Conservation (phyloP, 2,329 filamentous ascomycete species). For the Lachnum nothofagi region DNA sequence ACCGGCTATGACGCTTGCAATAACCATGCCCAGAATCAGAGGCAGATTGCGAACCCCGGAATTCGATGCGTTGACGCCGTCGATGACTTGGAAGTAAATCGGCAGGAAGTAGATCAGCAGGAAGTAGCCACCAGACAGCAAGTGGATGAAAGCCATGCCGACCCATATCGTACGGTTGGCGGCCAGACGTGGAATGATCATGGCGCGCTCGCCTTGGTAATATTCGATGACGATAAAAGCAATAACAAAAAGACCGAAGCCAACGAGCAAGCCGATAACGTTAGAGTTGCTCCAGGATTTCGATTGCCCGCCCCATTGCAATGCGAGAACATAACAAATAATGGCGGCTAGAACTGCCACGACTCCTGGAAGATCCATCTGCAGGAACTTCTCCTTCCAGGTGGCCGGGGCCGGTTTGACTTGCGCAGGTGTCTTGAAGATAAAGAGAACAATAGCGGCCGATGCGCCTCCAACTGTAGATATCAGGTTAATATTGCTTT, state of each 20-base stretch:
- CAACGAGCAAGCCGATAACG: conserved; percentile 42
- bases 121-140: conserved; percentile 1
- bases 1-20: conserved; percentile 32
- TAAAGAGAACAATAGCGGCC: conserved; percentile 37
- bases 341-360: conserved; percentile 42
- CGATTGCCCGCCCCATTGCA: conserved; percentile 44
- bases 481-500: no score
- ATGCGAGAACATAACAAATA: conserved; percentile 42
- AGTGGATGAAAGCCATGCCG: conserved; percentile 5
- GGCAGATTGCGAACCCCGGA: conserved; percentile 29
- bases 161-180: conserved; percentile 16
- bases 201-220: conserved; percentile 21
- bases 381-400: conserved; percentile 41
- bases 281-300: conserved; percentile 39
- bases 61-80: conserved; percentile 29
- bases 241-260: conserved; percentile 31
- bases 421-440: conserved; percentile 38
- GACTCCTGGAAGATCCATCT: conserved; percentile 45
- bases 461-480: conserved; percentile 38
- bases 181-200: conserved; percentile 19
- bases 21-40: conserved; percentile 32
- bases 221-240: conserved; percentile 31
- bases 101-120: conserved; percentile 40
- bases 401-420: conserved; percentile 36
- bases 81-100: conserved; percentile 45